A percentile compares a stretch with the other conserved stretches of the same genome.
Evolutionary conservation across 2,329 filamentous ascomycete genomes (phyloP).

Genomic region (Dactylellina haptotyla): DNA sequence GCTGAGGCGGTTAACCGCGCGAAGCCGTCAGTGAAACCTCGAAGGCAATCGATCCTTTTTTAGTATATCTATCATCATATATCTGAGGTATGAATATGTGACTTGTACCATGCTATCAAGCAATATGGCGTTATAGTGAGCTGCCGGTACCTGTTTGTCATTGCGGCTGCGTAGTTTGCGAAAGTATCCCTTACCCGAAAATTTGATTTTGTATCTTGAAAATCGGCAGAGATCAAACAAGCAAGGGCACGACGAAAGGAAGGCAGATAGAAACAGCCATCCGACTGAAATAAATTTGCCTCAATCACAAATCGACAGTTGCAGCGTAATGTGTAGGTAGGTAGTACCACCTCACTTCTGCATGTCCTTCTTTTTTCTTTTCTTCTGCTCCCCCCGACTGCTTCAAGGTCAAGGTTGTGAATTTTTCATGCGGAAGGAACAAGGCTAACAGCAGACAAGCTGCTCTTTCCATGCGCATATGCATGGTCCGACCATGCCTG

Average conservation of each 20-base stretch:
- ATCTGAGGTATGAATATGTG: too few relatives aligned
- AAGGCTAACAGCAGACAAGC: conserved; percentile 29
- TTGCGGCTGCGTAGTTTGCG: background rate
- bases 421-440: conserved; percentile 37
- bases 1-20: too few relatives aligned
- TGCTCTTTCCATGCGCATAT: conserved; percentile 10
- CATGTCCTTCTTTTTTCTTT: conserved; percentile 11
- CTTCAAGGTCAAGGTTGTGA: conserved; percentile 37
- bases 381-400: background rate
- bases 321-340: background rate
- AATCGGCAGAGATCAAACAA: background rate
- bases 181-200: too few relatives aligned
- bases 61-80: too few relatives aligned
- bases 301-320: conserved; percentile 44
- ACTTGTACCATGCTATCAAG: too few relatives aligned
- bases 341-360: conserved; percentile 24
- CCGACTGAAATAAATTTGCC: too few relatives aligned
- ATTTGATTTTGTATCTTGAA: background rate
- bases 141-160: too few relatives aligned
- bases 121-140: too few relatives aligned
- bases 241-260: background rate
- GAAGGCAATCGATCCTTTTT: too few relatives aligned
- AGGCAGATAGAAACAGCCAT: conserved; percentile 2
- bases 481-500: conserved; percentile 19
- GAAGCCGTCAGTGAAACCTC: too few relatives aligned